Evolutionary conservation across 2,329 filamentous ascomycete species (phyloP).

Genomic region (Trichoderma afroharzianum): DNA sequence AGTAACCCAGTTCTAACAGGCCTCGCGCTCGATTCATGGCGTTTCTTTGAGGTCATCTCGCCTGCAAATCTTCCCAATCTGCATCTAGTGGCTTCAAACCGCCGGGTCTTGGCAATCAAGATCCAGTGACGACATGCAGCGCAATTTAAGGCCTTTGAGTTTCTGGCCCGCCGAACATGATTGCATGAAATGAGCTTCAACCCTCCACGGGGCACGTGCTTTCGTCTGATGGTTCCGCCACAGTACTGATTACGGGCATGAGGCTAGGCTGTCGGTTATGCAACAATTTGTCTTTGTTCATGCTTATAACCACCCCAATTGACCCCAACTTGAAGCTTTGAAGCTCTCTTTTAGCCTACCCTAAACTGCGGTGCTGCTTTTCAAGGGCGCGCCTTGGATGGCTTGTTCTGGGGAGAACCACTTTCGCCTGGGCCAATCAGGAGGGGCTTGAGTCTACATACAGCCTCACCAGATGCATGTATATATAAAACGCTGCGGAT

Average conservation of each 20-base stretch:
- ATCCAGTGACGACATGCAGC: background rate
- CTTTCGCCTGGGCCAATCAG: background rate
- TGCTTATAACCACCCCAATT: background rate
- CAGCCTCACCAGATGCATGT: background rate
- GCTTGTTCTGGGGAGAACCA: background rate
- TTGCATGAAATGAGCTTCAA: too few relatives aligned
- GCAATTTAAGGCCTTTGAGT: background rate
- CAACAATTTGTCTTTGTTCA: background rate
- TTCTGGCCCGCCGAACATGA: background rate
- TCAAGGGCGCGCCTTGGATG: conserved; percentile 4
- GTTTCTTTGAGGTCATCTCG: background rate
- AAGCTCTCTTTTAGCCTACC: background rate
- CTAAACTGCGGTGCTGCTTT: background rate
- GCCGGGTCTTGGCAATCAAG: background rate
- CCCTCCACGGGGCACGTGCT: background rate
- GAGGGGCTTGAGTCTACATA: background rate
- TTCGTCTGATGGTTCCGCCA: background rate
- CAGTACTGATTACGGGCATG: background rate
- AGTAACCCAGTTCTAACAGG: background rate
- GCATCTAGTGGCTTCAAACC: background rate
- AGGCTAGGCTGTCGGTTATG: background rate
- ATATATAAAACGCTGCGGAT: background rate
- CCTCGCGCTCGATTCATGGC: background rate
- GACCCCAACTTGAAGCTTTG: background rate
- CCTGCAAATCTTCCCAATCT: background rate